Evolutionary conservation across 1,284 basidiomycete species (phyloP).

Genomic region (Cutaneotrichosporon sp.): DNA sequence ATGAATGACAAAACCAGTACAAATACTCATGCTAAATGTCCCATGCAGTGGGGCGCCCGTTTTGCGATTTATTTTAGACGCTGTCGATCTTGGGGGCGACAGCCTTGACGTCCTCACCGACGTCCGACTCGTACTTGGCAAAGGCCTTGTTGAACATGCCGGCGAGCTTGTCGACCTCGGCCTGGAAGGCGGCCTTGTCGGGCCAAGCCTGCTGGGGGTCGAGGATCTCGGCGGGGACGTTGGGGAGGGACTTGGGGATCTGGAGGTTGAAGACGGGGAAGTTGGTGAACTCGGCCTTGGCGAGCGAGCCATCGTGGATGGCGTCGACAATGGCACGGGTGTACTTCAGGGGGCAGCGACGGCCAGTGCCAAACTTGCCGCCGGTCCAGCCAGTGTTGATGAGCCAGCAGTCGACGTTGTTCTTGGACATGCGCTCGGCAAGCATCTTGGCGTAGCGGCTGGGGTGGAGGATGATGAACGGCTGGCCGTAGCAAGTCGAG

Average conservation of each 20-base stretch:
- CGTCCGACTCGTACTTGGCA: constrained; percentile 77
- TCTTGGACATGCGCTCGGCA: constrained; percentile 85
- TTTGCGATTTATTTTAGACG: not conserved
- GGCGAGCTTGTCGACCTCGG: constrained; percentile 76
- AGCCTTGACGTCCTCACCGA: constrained; percentile 66
- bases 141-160: constrained; percentile 92
- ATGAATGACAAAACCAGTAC: constrained; percentile 8
- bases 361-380: constrained; percentile 85
- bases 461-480: constrained; percentile 97
- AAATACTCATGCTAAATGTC: constrained; percentile 10
- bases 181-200: constrained; percentile 76
- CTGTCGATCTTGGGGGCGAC: constrained; percentile 59
- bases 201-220: constrained; percentile 80
- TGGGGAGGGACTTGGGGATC: constrained; percentile 72
- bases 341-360: constrained; percentile 90
- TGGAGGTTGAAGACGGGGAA: constrained; percentile 73
- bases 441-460: constrained; percentile 96
- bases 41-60: not conserved
- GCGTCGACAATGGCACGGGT: constrained; percentile 95
- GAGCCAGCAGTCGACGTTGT: constrained; percentile 93
- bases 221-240: constrained; percentile 81
- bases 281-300: constrained; percentile 77
- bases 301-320: constrained; percentile 88
- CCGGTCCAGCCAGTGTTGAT: constrained; percentile 99
- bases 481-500: constrained; percentile 97